Conservation (phyloP, 2,329 filamentous ascomycete genomes). For the Xylaria multiplex region DNA sequence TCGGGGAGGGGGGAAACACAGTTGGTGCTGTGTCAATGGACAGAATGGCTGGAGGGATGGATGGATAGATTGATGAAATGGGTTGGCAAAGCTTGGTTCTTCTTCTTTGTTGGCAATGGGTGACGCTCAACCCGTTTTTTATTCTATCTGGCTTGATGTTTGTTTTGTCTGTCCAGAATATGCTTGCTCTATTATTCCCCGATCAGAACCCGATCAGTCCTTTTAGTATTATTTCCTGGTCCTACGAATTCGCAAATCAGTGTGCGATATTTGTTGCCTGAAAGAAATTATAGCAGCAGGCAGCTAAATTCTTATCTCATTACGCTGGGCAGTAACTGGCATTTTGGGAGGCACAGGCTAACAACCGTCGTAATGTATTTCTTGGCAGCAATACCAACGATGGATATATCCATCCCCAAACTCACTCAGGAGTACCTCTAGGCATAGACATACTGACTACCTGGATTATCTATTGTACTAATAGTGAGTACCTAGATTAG, state of each 20-base stretch:
- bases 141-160: not conserved
- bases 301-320: slow-evolving; percentile 26
- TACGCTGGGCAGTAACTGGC: not conserved
- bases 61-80: not conserved
- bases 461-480: too few species aligned
- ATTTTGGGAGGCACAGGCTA: not conserved
- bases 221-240: slow-evolving; percentile 4
- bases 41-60: not conserved
- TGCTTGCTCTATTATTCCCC: too few species aligned
- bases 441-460: too few species aligned
- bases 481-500: too few species aligned
- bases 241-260: not conserved
- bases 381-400: slow-evolving; percentile 17
- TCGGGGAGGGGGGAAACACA: slow-evolving; percentile 11
- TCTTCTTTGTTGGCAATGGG: slow-evolving; percentile 29
- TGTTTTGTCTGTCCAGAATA: not conserved
- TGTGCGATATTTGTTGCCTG: slow-evolving; percentile 23
- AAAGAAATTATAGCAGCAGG: slow-evolving; percentile 19
- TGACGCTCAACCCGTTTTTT: slow-evolving; percentile 10
- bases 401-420: slow-evolving; percentile 13
- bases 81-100: slow-evolving; percentile 13
- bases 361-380: slow-evolving; percentile 15
- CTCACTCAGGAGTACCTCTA: not conserved
- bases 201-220: too few species aligned
- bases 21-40: slow-evolving; percentile 17